Percentiles rank a stretch among this genome's conserved stretches.
Conservation (phyloP, 257 asterid genomes). For the Gentiana dahurica region DNA sequence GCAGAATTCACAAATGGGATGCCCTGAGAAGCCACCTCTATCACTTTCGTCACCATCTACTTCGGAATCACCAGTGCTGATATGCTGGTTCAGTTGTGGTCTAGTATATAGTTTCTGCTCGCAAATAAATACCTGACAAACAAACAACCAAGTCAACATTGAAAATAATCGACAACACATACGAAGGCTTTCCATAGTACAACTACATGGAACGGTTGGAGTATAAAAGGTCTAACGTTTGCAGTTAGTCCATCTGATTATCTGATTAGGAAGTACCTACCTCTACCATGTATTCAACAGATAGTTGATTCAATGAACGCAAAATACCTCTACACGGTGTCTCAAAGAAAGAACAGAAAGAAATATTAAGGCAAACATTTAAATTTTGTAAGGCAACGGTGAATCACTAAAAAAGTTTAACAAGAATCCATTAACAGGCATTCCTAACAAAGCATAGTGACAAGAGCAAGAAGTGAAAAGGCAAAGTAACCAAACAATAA, state of each 20-base stretch:
- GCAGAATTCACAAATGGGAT: slow-evolving; percentile 88
- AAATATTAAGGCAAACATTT: not conserved
- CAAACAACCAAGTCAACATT: slow-evolving; percentile 13
- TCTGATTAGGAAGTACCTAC: too few species aligned
- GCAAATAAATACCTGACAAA: slow-evolving; percentile 70
- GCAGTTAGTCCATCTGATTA: too few species aligned
- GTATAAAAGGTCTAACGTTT: too few species aligned
- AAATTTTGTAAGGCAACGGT: too few species aligned
- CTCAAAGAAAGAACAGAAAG: not conserved
- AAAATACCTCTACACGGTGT: too few species aligned
- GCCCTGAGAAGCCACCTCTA: slow-evolving; percentile 95
- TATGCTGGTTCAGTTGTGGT: slow-evolving; percentile 78
- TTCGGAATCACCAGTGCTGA: slow-evolving; percentile 75
- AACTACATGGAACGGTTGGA: too few species aligned
- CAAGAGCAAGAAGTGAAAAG: too few species aligned
- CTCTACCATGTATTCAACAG: too few species aligned
- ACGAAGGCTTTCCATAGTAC: too few species aligned
- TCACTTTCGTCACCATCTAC: slow-evolving; percentile 99
- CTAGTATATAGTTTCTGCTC: slow-evolving; percentile 89
- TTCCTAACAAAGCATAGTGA: not conserved
- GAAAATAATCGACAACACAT: too few species aligned
- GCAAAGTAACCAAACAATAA: not conserved
- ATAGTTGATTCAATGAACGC: too few species aligned
- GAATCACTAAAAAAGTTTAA: not conserved
- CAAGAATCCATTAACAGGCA: not conserved